Percentiles rank a stretch among this genome's conserved stretches.
phyloP scores from a whole-genome alignment of 1,284 basidiomycete genomes.

The Sparassis latifolia region DNA sequence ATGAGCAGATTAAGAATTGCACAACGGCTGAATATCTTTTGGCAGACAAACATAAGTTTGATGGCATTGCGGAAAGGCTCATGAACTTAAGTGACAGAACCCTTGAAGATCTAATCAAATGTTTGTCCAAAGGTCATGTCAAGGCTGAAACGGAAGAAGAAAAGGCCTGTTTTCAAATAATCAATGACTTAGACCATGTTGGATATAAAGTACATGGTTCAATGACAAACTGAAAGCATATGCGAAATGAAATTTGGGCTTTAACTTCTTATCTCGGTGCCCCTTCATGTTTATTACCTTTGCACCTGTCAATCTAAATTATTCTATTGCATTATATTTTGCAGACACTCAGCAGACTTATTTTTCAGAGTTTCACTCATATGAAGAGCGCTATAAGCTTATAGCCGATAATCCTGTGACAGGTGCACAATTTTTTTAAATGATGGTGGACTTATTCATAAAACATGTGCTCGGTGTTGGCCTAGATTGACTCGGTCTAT shows the following conservation, averaged over 20 bases:
- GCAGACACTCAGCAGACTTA: too few species aligned
- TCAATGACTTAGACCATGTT: background rate
- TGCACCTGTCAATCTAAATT: too few species aligned
- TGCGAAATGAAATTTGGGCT: background rate
- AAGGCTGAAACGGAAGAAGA: slow-evolving; percentile 1
- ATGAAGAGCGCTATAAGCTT: too few species aligned
- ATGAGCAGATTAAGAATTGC: background rate
- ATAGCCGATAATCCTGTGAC: too few species aligned
- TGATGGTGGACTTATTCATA: too few species aligned
- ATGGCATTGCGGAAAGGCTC: background rate
- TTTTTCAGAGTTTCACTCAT: too few species aligned
- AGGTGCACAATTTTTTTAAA: too few species aligned
- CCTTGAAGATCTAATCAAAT: background rate
- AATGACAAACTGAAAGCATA: background rate
- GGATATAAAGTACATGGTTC: background rate
- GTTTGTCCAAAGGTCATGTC: background rate
- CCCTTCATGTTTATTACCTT: too few species aligned
- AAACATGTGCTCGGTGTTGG: too few species aligned
- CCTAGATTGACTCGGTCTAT: too few species aligned
- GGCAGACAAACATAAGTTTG: background rate
- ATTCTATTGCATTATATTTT: too few species aligned
- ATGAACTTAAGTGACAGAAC: background rate
- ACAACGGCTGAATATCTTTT: background rate
- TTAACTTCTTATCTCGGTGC: background rate
- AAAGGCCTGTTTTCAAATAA: background rate